Base-by-base conservation (phyloP, 345 rosid species). In the Excoecaria agallocha region DNA sequence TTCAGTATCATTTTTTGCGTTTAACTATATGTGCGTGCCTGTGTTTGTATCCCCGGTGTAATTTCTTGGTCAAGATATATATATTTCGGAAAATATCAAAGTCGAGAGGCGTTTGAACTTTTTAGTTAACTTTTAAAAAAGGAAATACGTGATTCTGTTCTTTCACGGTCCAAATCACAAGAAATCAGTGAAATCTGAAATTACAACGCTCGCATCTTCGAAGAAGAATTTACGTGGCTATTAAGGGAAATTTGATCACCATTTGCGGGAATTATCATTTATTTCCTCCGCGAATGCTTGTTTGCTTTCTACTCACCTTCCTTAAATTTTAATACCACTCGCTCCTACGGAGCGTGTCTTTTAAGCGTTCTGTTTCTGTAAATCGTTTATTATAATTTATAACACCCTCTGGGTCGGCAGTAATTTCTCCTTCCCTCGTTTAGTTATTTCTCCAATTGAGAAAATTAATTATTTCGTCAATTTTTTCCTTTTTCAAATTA, bases 131-230 rank as follows among this genome's bases (percentile, higher is more conserved):
- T 20, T 69, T 17, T 19, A 41, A 22, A 57, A 57, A 70, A 41
- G 54, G 73, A 57, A 58, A 45, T 16, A 16, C 22, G 65, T 71
- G 64, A 56, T 57, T 58, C 41, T 22, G 12, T 71, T 52, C 1
- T 43, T 22, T 46, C 17, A 65, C 63, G 70, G 57, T 8, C 15
- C 66, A 41, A 55, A 55, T 59, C 78, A 75, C 73, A n/a, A 35
- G 61, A 59, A 57, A 68, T 72, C 41, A 75, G 64, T 48, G 73
- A 4, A 25, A 3, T 48, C 10, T 48, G 73, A 4, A 25, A 3
- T 48, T 17, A 61, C 59, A 35, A 3, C 35, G 46, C 75, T 30
- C 35, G 75, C 59, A 50, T 37, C 75, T 60, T 35, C 25, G n/a
- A 55, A n/a, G 24, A 19, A 55, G n/a, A 30, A 39, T 19, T 48